Evolutionary conservation across 1,284 basidiomycete genomes (phyloP).

Genomic region (Pseudozyma thailandica): DNA sequence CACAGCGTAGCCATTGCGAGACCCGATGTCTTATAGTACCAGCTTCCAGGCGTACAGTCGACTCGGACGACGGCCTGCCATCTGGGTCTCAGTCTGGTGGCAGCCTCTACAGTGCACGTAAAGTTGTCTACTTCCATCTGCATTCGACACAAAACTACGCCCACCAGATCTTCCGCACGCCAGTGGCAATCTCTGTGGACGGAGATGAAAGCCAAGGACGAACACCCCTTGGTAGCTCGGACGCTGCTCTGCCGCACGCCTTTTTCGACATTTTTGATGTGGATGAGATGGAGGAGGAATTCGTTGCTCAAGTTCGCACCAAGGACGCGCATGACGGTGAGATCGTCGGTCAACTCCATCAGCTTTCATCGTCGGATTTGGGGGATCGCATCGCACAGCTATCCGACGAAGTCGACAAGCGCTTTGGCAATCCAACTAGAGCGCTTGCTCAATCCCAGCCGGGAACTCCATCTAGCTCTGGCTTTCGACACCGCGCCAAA

Average conservation of each 20-base stretch:
- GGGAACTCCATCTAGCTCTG: conserved; percentile 30
- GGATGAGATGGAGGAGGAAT: conserved; percentile 51
- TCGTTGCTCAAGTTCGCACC: conserved; percentile 32
- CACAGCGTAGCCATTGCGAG: conserved; percentile 45
- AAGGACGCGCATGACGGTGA: conserved; percentile 30
- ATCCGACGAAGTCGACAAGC: conserved; percentile 37
- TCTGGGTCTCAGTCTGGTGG: conserved; percentile 2
- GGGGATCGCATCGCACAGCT: conserved; percentile 34
- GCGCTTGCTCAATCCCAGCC: conserved; percentile 24
- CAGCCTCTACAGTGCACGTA: conserved; percentile 31
- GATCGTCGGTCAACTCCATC: conserved; percentile 22
- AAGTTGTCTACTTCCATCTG: conserved; percentile 59
- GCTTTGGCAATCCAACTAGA: conserved; percentile 20
- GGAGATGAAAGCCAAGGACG: not conserved
- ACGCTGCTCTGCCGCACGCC: conserved; percentile 46
- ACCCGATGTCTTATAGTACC: conserved; percentile 49
- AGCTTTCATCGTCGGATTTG: conserved; percentile 34
- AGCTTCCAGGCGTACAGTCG: conserved; percentile 14
- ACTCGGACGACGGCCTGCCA: conserved; percentile 11
- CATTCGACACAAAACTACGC: conserved; percentile 41
- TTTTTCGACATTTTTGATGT: conserved; percentile 44
- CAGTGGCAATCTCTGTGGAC: conserved; percentile 36
- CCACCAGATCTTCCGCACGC: conserved; percentile 30
- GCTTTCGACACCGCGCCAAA: conserved; percentile 50
- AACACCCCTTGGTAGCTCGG: conserved; percentile 24